A percentile compares a stretch with the other conserved stretches of the same genome.
These are phyloP conservation scores for Populus trichocarpa DNA, from an alignment of 441 rosid species.

Conservation along the genomic window DNA sequence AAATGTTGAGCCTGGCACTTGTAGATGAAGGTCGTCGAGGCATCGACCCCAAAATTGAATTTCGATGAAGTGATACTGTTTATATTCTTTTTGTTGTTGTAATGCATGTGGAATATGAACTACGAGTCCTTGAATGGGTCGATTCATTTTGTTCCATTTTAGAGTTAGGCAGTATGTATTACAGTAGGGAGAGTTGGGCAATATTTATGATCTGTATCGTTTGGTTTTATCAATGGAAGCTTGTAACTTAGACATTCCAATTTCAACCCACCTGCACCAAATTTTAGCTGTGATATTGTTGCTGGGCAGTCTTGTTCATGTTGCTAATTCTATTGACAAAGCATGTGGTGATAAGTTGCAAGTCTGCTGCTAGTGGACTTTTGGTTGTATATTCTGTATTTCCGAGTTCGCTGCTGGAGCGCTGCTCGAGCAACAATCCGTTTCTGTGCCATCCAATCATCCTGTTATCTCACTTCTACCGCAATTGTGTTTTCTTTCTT, in stretches of 20 bases:
- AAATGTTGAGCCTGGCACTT: constrained; percentile 80
- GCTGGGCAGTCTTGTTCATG: neutral
- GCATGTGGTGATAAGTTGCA: too few relatives aligned
- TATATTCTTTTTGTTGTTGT: constrained; percentile 14
- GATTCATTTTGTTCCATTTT: neutral
- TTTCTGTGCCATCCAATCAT: too few relatives aligned
- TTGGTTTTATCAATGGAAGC: too few relatives aligned
- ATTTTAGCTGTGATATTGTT: neutral
- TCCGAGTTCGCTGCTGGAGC: too few relatives aligned
- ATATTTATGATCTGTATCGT: constrained; percentile 3
- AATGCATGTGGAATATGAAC: constrained; percentile 21
- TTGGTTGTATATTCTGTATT: too few relatives aligned
- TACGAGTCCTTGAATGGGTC: constrained; percentile 6
- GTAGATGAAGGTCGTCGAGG: constrained; percentile 67
- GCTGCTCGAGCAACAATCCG: too few relatives aligned
- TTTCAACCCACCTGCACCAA: neutral
- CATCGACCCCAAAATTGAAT: constrained; percentile 7
- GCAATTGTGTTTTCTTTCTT: too few relatives aligned
- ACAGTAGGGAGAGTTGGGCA: neutral
- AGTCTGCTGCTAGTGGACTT: too few relatives aligned
- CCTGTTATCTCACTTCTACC: too few relatives aligned
- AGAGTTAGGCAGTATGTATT: neutral
- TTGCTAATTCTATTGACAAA: neutral
- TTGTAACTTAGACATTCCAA: neutral
- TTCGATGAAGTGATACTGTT: constrained; percentile 18